Conservation (phyloP, 2,329 filamentous ascomycete genomes). For the Orbilia oligospora region DNA sequence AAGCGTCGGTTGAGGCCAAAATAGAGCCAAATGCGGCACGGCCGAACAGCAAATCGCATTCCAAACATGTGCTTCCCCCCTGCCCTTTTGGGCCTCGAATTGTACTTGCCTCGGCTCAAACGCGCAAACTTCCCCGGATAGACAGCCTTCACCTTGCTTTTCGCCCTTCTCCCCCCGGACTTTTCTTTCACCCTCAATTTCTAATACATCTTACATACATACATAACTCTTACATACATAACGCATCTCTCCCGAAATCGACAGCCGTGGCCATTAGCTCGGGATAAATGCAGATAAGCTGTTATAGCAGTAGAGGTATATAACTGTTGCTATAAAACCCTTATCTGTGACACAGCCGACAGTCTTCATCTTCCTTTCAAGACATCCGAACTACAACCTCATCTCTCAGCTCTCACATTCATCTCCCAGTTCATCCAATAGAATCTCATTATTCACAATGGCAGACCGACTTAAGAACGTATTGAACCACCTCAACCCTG, state of each 20-base stretch:
- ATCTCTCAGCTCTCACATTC: constrained; percentile 26
- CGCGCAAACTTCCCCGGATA: constrained; percentile 54
- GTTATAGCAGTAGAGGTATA: neutral
- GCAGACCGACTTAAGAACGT: constrained; percentile 90
- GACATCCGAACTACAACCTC: constrained; percentile 47
- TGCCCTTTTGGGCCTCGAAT: constrained; percentile 24
- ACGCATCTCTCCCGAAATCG: neutral
- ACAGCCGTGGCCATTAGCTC: constrained; percentile 42
- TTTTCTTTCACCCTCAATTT: constrained; percentile 21
- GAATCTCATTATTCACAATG: constrained; percentile 71
- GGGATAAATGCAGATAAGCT: constrained; percentile 17
- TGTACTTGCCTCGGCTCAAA: constrained; percentile 61
- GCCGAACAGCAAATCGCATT: constrained; percentile 33
- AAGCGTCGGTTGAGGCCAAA: constrained; percentile 35
- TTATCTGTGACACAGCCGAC: constrained; percentile 23
- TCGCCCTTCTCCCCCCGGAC: constrained; percentile 24
- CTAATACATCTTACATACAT: constrained; percentile 14
- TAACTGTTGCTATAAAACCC: constrained; percentile 32
- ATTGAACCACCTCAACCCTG: constrained; percentile 85
- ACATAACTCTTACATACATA: neutral
- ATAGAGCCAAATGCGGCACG: constrained; percentile 36
- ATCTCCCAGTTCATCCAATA: constrained; percentile 54
- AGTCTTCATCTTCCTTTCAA: constrained; percentile 1
- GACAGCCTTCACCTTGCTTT: constrained; percentile 4
- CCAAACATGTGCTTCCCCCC: constrained; percentile 49